These are phyloP conservation scores for Irpex sp. DNA, from an alignment of 1,284 basidiomycete species.

Conservation along the genomic window DNA sequence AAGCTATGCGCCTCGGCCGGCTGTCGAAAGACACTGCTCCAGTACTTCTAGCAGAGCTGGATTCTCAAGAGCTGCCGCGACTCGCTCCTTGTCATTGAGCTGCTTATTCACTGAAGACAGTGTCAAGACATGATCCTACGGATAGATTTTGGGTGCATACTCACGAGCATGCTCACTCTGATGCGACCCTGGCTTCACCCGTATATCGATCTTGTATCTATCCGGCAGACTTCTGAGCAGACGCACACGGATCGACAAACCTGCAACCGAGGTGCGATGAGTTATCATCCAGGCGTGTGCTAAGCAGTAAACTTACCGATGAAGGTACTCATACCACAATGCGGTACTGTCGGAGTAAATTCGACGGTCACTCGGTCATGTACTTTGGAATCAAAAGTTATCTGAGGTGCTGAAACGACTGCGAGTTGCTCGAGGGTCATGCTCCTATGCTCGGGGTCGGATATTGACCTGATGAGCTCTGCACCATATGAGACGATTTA, in stretches of 20 bases:
- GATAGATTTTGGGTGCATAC: conserved; percentile 16
- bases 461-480: conserved; percentile 92
- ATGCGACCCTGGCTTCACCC: conserved; percentile 92
- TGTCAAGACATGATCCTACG: not conserved
- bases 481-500: not conserved
- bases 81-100: conserved; percentile 97
- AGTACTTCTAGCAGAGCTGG: conserved; percentile 83
- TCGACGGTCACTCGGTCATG: conserved; percentile 77
- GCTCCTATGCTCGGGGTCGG: conserved; percentile 96
- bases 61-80: conserved; percentile 96
- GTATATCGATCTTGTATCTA: conserved; percentile 94
- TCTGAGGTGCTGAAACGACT: conserved; percentile 90
- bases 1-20: not conserved
- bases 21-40: conserved; percentile 70
- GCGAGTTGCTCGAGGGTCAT: conserved; percentile 94
- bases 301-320: conserved; percentile 65
- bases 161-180: conserved; percentile 87
- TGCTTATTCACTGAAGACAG: conserved; percentile 86
- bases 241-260: conserved; percentile 89
- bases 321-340: conserved; percentile 96
- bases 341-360: conserved; percentile 97
- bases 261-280: conserved; percentile 36
- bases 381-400: conserved; percentile 54
- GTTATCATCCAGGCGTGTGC: not conserved
- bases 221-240: conserved; percentile 87